A percentile compares a stretch with the other conserved stretches of the same genome.
Conservation (phyloP, 257 asterid genomes). For the Agastache rugosa region DNA sequence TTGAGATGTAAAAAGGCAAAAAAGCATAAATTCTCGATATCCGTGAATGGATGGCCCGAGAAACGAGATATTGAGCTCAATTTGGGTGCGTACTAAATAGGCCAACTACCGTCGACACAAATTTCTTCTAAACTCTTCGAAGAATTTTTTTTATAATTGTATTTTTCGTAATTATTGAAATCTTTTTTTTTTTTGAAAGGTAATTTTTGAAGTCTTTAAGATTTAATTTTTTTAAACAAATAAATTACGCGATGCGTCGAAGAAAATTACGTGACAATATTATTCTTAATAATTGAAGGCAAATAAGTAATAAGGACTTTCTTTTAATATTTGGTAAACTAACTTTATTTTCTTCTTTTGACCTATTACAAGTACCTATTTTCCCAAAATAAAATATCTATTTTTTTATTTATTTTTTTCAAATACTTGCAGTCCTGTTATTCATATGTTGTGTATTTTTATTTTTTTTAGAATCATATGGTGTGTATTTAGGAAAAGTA, state of each 20-base stretch:
- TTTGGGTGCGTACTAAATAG: conserved; percentile 39
- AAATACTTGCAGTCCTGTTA: too few species aligned
- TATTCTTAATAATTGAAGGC: not conserved
- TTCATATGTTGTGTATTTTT: too few species aligned
- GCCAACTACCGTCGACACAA: conserved; percentile 40
- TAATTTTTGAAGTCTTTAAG: not conserved
- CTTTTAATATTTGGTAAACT: too few species aligned
- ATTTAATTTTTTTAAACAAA: not conserved
- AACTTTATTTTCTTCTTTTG: too few species aligned
- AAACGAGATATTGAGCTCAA: conserved; percentile 48
- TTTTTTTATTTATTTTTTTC: too few species aligned
- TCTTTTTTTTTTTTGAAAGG: too few species aligned
- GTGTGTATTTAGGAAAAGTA: too few species aligned
- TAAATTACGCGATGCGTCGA: not conserved
- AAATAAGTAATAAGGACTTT: not conserved
- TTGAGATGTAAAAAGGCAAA: conserved; percentile 17
- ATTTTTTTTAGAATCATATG: too few species aligned
- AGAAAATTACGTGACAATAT: not conserved
- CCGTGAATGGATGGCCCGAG: conserved; percentile 63
- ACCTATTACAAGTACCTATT: too few species aligned
- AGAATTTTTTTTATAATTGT: too few species aligned
- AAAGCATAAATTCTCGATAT: conserved; percentile 55
- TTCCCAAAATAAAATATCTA: not conserved
- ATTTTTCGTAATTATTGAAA: too few species aligned
- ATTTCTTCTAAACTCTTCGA: conserved; percentile 1